Conservation (phyloP, 352 stramenopile genomes). For the Phytopythium mirpurense region DNA sequence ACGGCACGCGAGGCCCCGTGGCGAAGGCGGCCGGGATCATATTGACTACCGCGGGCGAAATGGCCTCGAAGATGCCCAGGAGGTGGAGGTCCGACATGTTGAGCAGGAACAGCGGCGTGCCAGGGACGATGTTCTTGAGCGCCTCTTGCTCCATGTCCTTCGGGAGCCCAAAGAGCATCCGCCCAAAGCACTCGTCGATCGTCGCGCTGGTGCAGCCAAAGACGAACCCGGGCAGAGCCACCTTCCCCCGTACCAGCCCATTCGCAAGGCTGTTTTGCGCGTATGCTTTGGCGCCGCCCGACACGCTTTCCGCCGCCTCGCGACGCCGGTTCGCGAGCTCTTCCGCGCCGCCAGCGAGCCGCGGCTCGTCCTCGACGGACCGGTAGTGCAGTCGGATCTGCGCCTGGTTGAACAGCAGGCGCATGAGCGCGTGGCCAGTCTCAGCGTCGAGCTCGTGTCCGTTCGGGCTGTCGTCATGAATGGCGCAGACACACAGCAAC, state of each 20-base stretch:
- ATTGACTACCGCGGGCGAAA: conserved; percentile 65
- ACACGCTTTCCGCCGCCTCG: conserved; percentile 69
- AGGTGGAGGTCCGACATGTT: conserved; percentile 84
- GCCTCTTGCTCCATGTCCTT: conserved; percentile 70
- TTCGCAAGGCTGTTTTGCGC: background rate
- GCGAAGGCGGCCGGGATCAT: conserved; percentile 79
- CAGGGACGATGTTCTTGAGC: conserved; percentile 55
- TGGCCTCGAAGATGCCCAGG: conserved; percentile 81
- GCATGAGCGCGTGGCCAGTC: conserved; percentile 64
- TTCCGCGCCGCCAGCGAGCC: conserved; percentile 61
- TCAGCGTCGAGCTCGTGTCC: conserved; percentile 61
- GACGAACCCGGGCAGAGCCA: conserved; percentile 65
- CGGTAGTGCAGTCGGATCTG: conserved; percentile 81
- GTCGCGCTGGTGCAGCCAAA: conserved; percentile 73
- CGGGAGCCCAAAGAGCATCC: conserved; percentile 75
- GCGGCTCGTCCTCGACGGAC: conserved; percentile 79
- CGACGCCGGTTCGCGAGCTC: conserved; percentile 67
- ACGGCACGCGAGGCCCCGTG: conserved; percentile 42
- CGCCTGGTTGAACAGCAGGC: conserved; percentile 75
- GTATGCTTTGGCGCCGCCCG: conserved; percentile 16
- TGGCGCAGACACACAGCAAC: conserved; percentile 3
- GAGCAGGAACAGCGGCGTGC: conserved; percentile 80
- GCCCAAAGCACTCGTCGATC: conserved; percentile 87
- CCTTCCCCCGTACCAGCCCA: conserved; percentile 33
- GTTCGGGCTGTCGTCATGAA: conserved; percentile 36